phyloP scores from a whole-genome alignment of 495 filamentous ascomycete genomes.

The Saxophila tyrrhenica region DNA sequence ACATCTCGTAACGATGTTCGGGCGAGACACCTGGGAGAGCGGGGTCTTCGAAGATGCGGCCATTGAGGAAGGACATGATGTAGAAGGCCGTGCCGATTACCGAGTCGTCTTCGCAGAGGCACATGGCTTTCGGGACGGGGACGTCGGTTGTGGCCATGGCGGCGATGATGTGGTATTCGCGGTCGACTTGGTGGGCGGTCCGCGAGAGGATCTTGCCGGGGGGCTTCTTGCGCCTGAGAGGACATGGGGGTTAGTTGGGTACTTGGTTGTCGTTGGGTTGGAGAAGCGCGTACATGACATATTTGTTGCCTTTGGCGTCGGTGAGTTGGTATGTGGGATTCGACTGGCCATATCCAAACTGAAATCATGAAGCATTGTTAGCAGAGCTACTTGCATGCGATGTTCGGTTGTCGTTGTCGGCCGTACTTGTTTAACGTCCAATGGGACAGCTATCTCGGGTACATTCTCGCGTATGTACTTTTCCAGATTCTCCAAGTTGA shows the following conservation, averaged over 20 bases:
- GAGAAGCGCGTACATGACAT: conserved; percentile 62
- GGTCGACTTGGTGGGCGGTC: conserved; percentile 90
- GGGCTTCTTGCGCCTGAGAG: conserved; percentile 76
- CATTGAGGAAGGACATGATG: conserved; percentile 89
- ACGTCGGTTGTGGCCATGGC: conserved; percentile 69
- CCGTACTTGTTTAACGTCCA: conserved; percentile 69
- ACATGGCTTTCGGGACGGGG: conserved; percentile 73
- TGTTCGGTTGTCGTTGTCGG: neutral
- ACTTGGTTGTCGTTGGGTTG: conserved; percentile 75
- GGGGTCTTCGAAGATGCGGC: conserved; percentile 83
- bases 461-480: conserved; percentile 63
- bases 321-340: conserved; percentile 92
- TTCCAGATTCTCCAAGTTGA: conserved; percentile 68
- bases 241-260: conserved; percentile 53
- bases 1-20: conserved; percentile 64
- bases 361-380: neutral
- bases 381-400: neutral
- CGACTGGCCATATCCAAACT: conserved; percentile 54
- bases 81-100: conserved; percentile 90
- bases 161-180: conserved; percentile 83
- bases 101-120: conserved; percentile 67
- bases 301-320: conserved; percentile 51
- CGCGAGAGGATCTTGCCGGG: conserved; percentile 83
- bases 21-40: conserved; percentile 62
- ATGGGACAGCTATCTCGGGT: conserved; percentile 64